Conservation (phyloP, 805 yeast species). For the Ogataea ramenticola region DNA sequence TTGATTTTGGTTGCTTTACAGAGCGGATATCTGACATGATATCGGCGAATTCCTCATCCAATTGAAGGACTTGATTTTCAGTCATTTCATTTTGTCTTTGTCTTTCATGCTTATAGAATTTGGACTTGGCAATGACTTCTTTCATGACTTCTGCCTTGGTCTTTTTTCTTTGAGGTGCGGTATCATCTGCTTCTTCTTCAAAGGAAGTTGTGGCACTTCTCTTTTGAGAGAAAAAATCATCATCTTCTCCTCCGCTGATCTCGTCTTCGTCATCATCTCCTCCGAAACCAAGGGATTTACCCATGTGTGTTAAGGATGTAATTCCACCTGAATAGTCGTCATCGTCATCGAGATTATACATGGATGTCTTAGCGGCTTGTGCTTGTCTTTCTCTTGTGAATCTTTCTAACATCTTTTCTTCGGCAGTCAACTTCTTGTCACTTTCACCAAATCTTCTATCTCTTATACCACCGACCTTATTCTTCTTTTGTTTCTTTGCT, state of each 20-base stretch:
- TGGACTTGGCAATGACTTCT: slow-evolving; percentile 77
- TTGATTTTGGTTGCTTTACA: slow-evolving; percentile 15
- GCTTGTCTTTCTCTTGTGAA: slow-evolving; percentile 82
- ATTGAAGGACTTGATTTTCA: slow-evolving; percentile 53
- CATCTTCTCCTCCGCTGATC: slow-evolving; percentile 27
- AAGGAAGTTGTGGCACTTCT: slow-evolving; percentile 11
- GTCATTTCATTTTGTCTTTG: slow-evolving; percentile 55
- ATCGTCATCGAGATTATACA: slow-evolving; percentile 72
- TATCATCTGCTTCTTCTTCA: slow-evolving; percentile 27
- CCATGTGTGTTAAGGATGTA: slow-evolving; percentile 65
- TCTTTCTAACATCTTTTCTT: slow-evolving; percentile 92
- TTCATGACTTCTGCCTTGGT: slow-evolving; percentile 82
- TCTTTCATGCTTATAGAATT: slow-evolving; percentile 68
- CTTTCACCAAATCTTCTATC: slow-evolving; percentile 94
- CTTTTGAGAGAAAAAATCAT: slow-evolving; percentile 28
- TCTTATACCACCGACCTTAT: slow-evolving; percentile 68
- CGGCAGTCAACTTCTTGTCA: slow-evolving; percentile 62
- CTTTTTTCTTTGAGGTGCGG: slow-evolving; percentile 51
- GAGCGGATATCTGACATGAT: slow-evolving; percentile 38
- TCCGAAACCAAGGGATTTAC: slow-evolving; percentile 42
- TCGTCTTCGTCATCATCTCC: slow-evolving; percentile 14
- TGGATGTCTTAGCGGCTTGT: slow-evolving; percentile 44
- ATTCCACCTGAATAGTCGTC: slow-evolving; percentile 38
- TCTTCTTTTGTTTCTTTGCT: slow-evolving; percentile 51
- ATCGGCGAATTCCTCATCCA: slow-evolving; percentile 70